Percentiles rank a stretch among this genome's conserved stretches.
phyloP scores from a whole-genome alignment of 106 monocot genomes.

The Agapanthus africanus region DNA sequence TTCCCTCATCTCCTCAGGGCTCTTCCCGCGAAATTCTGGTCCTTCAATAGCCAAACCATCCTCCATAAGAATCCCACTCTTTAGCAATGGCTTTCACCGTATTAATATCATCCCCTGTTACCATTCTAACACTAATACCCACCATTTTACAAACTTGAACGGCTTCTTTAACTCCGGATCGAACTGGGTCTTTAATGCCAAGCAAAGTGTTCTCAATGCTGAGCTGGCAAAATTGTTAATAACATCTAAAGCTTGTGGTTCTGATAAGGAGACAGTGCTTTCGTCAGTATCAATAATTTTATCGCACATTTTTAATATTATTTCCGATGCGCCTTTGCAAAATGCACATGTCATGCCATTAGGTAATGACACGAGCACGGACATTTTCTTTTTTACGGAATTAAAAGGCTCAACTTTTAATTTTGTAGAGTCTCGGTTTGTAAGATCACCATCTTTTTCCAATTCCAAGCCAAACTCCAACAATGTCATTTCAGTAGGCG shows the following conservation, averaged over 20 bases:
- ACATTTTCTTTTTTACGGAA: conserved; percentile 78
- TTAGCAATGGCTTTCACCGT: conserved; percentile 87
- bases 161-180: conserved; percentile 71
- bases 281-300: conserved; percentile 44
- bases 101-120: conserved; percentile 82
- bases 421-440: conserved; percentile 29
- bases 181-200: conserved; percentile 85
- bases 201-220: conserved; percentile 73
- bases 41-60: conserved; percentile 81
- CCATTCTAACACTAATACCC: conserved; percentile 81
- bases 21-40: conserved; percentile 49
- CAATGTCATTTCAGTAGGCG: conserved; percentile 74
- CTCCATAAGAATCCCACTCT: conserved; percentile 77
- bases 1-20: conserved; percentile 40
- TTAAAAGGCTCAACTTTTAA: conserved; percentile 80
- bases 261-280: conserved; percentile 30
- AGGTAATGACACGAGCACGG: conserved; percentile 51
- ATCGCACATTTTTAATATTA: conserved; percentile 65
- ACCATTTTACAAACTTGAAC: conserved; percentile 64
- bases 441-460: conserved; percentile 25
- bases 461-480: conserved; percentile 65
- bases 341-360: conserved; percentile 44
- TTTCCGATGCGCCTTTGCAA: conserved; percentile 81
- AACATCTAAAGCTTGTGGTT: conserved; percentile 27
- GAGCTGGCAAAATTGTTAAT: conserved; percentile 59